Percentiles rank a stretch among this genome's conserved stretches.
phyloP scores from a whole-genome alignment of 2,329 filamentous ascomycete genomes.

The Corinectria fuckeliana region DNA sequence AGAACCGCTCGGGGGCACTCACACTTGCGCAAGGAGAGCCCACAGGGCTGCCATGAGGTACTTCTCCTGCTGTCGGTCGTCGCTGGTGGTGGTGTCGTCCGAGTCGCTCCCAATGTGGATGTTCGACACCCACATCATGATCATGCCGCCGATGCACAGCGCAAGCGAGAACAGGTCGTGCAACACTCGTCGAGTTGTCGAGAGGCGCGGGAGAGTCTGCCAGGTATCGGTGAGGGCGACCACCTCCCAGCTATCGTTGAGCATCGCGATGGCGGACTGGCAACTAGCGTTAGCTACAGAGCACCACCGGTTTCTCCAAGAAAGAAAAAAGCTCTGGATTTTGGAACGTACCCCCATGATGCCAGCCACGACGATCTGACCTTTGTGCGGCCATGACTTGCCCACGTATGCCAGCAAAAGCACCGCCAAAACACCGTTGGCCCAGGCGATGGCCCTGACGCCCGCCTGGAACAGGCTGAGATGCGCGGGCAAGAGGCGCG shows the following conservation, averaged over 20 bases:
- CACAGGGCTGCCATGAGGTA: constrained; percentile 32
- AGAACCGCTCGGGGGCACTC: constrained; percentile 15
- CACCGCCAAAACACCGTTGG: constrained; percentile 41
- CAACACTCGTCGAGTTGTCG: constrained; percentile 38
- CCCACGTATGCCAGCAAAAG: constrained; percentile 42
- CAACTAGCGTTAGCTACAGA: background rate
- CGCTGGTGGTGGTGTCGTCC: constrained; percentile 2
- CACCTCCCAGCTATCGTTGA: constrained; percentile 49
- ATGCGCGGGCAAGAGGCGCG: constrained; percentile 17
- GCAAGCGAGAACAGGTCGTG: constrained; percentile 45
- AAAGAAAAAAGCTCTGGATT: background rate
- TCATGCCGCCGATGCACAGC: constrained; percentile 43
- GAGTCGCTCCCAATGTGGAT: constrained; percentile 24
- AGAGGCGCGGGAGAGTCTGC: constrained; percentile 35
- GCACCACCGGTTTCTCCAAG: background rate
- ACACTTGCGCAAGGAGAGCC: constrained; percentile 37
- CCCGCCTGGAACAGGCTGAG: constrained; percentile 33
- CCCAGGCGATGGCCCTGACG: constrained; percentile 41
- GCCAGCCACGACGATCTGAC: constrained; percentile 40
- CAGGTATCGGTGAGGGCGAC: constrained; percentile 38
- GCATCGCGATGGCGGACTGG: constrained; percentile 42
- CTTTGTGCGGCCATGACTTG: constrained; percentile 41
- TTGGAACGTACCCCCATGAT: constrained; percentile 38
- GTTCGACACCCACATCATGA: constrained; percentile 43
- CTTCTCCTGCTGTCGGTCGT: constrained; percentile 23